These are phyloP conservation scores for Mangifera indica DNA, from an alignment of 345 rosid species.

Conservation along the genomic window DNA sequence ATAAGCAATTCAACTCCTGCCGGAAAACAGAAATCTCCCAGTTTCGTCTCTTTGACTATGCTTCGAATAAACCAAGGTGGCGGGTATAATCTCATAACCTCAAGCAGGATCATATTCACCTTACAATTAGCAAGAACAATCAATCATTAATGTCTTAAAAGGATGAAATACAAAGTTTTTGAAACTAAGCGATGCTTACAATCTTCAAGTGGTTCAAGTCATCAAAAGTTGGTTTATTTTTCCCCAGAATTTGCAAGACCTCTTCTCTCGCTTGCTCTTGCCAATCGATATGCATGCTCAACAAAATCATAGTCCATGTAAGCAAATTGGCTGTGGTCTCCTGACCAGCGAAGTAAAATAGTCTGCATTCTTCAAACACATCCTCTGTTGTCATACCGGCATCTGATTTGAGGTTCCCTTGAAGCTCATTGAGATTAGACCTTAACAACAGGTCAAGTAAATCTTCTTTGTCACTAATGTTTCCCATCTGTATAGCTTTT, in stretches of 20 bases:
- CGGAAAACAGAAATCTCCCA: constrained; percentile 52
- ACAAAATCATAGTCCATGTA: constrained; percentile 22
- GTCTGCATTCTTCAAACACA: constrained; percentile 23
- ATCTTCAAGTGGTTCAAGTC: constrained; percentile 16
- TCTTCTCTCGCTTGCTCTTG: constrained; percentile 24
- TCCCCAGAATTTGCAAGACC: constrained; percentile 7
- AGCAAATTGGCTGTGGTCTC: constrained; percentile 36
- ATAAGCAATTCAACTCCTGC: constrained; percentile 43
- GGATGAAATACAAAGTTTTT: neutral
- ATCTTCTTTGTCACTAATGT: constrained; percentile 5
- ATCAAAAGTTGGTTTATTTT: constrained; percentile 16
- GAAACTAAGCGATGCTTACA: constrained; percentile 4
- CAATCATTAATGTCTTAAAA: neutral
- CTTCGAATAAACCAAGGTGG: constrained; percentile 42
- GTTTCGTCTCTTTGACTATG: constrained; percentile 44
- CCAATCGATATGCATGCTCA: constrained; percentile 24
- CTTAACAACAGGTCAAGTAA: constrained; percentile 17
- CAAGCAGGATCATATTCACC: constrained; percentile 59
- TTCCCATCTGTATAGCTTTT: constrained; percentile 16
- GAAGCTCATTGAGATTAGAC: constrained; percentile 7
- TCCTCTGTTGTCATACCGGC: constrained; percentile 22
- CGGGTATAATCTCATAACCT: constrained; percentile 64
- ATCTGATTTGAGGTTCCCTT: constrained; percentile 9
- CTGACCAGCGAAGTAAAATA: constrained; percentile 37
- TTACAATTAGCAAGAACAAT: constrained; percentile 13